Base-by-base conservation (phyloP, 768 basidiomycete genomes). In the Peribolospora baueri region DNA sequence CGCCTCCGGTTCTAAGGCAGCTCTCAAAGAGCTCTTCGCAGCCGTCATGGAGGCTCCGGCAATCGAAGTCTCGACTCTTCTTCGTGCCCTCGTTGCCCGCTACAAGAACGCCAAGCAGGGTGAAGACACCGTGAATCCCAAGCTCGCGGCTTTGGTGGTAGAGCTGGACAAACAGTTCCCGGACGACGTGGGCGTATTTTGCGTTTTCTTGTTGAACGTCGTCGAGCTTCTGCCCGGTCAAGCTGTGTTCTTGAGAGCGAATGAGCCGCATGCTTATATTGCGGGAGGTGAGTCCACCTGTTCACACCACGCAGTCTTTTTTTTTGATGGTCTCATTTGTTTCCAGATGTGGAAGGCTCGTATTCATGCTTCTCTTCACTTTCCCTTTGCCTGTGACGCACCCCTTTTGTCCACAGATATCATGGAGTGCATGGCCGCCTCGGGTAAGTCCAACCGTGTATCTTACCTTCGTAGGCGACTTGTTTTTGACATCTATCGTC, bases 391-490 rank as follows among this genome's bases (percentile, higher is more conserved):
- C 48, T 38, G 4, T 36, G 25, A 25, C 25, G 25, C 25, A 25
- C 25, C 42, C 47, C 8, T 37, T 7, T 25, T 11, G 7, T 8
- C 4, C 48, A 25, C 53, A 91, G 91, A 98, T 65, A 90, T 90
- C 67, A 86, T 97, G 65, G 93, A 97, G 65, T 91, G 87, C 70
- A 97, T 97, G 90, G 91, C 91, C 37, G 90, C 90, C 58, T 90
- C 86, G 0, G 65, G 65, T 65, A n/a, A 51, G 62, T 51, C 3
- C 7, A 8, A 8, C 38, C 2, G 5, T 50, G n/a, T 8, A 13
- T 40, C 5, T n/a, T 25, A 25, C 25, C 25, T 25, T 25, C 25
- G 25, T 25, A 25, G 25, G 25, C 25, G 25, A 25, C n/a, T 14
- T 47, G 46, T 14, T 25, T 5, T 42, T 10, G 39, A 39, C 10